phyloP scores from a whole-genome alignment of 305 asterid species.

The Rubia peregrina region DNA sequence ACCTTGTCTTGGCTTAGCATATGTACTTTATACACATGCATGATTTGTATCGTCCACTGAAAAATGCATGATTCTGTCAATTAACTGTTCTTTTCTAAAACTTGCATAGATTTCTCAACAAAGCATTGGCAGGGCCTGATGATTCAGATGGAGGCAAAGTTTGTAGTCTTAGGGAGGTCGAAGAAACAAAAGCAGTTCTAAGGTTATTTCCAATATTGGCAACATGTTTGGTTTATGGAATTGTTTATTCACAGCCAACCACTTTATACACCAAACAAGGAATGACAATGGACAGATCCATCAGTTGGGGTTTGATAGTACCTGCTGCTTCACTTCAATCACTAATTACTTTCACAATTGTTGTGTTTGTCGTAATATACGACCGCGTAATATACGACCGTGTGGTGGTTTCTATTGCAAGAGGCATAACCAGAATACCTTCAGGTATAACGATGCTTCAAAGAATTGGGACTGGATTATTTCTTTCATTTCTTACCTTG shows the following conservation, averaged over 20 bases:
- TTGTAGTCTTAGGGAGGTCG: conserved; percentile 19
- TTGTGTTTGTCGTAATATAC: conserved; percentile 19
- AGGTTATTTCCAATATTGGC: conserved; percentile 31
- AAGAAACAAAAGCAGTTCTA: conserved; percentile 27
- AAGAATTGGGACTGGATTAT: conserved; percentile 27
- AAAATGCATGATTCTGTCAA: background rate
- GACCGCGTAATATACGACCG: too few relatives aligned
- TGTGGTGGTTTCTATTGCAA: too few relatives aligned
- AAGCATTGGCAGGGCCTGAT: conserved; percentile 19
- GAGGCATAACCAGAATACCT: conserved; percentile 18
- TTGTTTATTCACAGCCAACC: conserved; percentile 26
- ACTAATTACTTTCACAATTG: background rate
- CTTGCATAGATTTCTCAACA: conserved; percentile 24
- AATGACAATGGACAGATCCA: conserved; percentile 4
- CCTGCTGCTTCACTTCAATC: conserved; percentile 4
- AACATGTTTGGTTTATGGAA: conserved; percentile 22
- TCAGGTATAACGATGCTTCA: conserved; percentile 35
- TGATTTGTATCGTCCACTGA: too few relatives aligned
- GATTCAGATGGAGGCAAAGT: conserved; percentile 18
- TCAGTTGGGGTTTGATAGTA: background rate
- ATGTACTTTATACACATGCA: too few relatives aligned
- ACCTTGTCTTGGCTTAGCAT: background rate
- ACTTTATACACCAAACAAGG: conserved; percentile 28
- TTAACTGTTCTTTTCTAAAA: background rate
- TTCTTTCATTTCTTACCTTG: conserved; percentile 26